Evolutionary conservation across 768 basidiomycete genomes (phyloP), one percentile per base, ranked within the genome.

Genomic region (Lyophyllum semitale): DNA sequence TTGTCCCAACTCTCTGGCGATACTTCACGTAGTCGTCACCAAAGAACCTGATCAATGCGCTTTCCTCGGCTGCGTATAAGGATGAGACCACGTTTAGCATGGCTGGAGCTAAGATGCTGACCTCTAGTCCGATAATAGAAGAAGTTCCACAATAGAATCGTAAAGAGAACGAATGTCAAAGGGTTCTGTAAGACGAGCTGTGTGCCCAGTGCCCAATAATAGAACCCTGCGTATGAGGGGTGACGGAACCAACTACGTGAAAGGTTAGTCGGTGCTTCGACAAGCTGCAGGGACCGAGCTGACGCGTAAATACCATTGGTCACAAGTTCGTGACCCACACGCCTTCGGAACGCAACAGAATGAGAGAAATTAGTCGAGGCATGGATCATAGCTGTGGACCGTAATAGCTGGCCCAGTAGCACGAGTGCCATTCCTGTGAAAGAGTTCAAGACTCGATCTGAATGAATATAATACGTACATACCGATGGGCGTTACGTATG

Each of bases 161-260:
- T 64, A 65, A 89, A 98, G 1, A 84, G 68, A 2, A 85, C 41
- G 59, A 91, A 85, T 13, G 85, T 85, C 15, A 94, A 27, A 0
- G 90, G 83, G 66, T 98, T 99, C 66, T 94, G 94, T 20, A 98
- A 78, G 0, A 93, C 82, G 33, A 98, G 72, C 68, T 99, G 97
- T 0, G 94, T 97, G 2, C 95, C 94, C 25, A 99, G 65, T 0
- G 94, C 95, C 97, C 97, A 98, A 70, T 96, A 98, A 71, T 91
- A 96, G 77, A 98, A 99, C 2, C 95, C 97, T 1, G 92, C 84
- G 63, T 99, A 99, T 0, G 96, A 97, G 11, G 97, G 97, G 71
- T 99, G 97, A 13, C 97, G 85, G 57, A 87, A 88, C 84, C 84
- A 90, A 7, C 92, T 93, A 52, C 23, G 23, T 53, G 0, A 26